Conservation (phyloP, 2,329 filamentous ascomycete species). For the Pyrenophora graminea region DNA sequence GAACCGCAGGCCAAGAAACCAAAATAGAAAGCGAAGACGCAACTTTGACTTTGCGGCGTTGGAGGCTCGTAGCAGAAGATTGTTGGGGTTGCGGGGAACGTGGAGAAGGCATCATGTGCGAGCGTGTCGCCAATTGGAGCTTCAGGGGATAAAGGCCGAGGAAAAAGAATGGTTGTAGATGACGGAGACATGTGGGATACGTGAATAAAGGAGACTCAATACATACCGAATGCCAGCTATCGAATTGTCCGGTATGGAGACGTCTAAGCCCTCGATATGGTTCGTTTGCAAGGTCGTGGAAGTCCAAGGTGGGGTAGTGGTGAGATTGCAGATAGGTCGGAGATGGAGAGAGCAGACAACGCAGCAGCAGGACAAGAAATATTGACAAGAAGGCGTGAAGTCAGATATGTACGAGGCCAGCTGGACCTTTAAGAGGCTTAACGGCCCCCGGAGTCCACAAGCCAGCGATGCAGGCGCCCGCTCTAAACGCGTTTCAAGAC, state of each 20-base stretch:
- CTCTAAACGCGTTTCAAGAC: slow-evolving; percentile 39
- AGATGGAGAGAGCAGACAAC: slow-evolving; percentile 6
- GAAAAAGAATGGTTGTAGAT: background rate
- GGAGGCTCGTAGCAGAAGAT: no score
- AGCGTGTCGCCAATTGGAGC: background rate
- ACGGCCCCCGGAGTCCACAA: background rate
- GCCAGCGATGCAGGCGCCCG: slow-evolving; percentile 41
- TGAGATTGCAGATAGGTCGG: slow-evolving; percentile 5
- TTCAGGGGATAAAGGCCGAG: background rate
- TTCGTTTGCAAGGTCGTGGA: background rate
- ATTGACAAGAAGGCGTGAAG: slow-evolving; percentile 26
- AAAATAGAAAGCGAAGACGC: background rate
- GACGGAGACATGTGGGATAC: background rate
- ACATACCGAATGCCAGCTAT: slow-evolving; percentile 7
- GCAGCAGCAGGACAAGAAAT: slow-evolving; percentile 8
- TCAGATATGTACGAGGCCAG: slow-evolving; percentile 23
- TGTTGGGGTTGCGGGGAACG: no score
- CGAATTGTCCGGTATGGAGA: background rate
- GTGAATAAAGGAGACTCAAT: background rate
- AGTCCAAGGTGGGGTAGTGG: slow-evolving; percentile 9
- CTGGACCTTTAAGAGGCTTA: slow-evolving; percentile 27
- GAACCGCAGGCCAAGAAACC: background rate
- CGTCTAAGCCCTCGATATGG: background rate
- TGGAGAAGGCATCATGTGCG: background rate
- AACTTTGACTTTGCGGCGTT: no score